A percentile compares a stretch with the other conserved stretches of the same genome.
phyloP scores from a whole-genome alignment of 2,329 filamentous ascomycete genomes.

The Colletotrichum kahawae region DNA sequence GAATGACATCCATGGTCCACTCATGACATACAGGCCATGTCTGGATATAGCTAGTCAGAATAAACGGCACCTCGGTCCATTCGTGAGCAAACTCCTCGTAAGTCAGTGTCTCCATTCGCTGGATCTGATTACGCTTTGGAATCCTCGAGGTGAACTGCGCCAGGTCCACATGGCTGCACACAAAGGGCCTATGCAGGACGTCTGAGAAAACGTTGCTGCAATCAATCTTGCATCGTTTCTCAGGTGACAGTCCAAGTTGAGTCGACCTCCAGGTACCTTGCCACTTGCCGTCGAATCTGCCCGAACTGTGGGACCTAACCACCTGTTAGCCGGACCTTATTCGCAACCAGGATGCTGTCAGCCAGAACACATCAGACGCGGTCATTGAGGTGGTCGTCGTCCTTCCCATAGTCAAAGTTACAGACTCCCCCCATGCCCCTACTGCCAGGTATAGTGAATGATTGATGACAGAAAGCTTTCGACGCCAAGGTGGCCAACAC shows the following conservation, averaged over 20 bases:
- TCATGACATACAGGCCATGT: slow-evolving; percentile 77
- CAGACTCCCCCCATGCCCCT: not conserved
- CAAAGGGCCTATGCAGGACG: slow-evolving; percentile 86
- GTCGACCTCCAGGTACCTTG: slow-evolving; percentile 85
- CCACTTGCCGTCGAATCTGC: slow-evolving; percentile 59
- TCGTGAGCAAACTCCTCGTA: slow-evolving; percentile 74
- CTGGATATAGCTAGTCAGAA: slow-evolving; percentile 82
- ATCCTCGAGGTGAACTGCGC: slow-evolving; percentile 72
- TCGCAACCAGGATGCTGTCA: not conserved
- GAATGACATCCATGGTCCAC: slow-evolving; percentile 76
- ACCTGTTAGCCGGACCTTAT: slow-evolving; percentile 4
- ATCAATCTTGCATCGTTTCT: slow-evolving; percentile 62
- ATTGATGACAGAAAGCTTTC: not conserved
- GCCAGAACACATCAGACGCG: not conserved
- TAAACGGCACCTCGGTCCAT: slow-evolving; percentile 85
- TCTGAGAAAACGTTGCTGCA: slow-evolving; percentile 89
- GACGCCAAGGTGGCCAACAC: not conserved
- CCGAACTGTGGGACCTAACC: slow-evolving; percentile 22
- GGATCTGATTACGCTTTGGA: slow-evolving; percentile 74
- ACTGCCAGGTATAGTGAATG: not conserved
- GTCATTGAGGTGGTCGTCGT: not conserved
- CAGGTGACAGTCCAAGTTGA: slow-evolving; percentile 62
- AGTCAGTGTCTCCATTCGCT: slow-evolving; percentile 70
- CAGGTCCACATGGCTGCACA: slow-evolving; percentile 79
- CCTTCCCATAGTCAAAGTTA: not conserved